These are phyloP conservation scores for Nitzschia sp. DNA, from an alignment of 108 stramenopile species.

Conservation along the genomic window DNA sequence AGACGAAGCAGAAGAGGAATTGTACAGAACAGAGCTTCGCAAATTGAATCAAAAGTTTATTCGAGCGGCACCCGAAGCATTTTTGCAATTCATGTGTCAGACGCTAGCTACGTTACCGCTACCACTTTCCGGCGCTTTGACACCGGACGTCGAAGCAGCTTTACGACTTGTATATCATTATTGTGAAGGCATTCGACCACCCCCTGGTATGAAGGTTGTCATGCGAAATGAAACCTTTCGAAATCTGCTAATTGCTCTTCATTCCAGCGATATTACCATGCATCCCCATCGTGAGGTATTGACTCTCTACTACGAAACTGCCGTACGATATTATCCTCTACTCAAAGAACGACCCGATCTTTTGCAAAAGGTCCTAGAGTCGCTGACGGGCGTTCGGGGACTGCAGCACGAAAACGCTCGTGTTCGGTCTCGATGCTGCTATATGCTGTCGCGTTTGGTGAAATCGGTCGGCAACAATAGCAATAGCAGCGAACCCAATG, in stretches of 20 bases:
- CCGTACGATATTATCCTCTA: conserved; percentile 63
- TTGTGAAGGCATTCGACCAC: conserved; percentile 73
- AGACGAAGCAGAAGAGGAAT: conserved; percentile 72
- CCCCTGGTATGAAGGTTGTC: conserved; percentile 69
- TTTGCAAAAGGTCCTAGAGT: conserved; percentile 51
- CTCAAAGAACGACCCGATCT: conserved; percentile 53
- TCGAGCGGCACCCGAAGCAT: conserved; percentile 42
- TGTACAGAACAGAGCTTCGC: conserved; percentile 62
- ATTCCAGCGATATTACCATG: conserved; percentile 55
- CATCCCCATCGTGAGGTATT: conserved; percentile 69
- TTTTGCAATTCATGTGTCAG: conserved; percentile 54
- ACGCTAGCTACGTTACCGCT: conserved; percentile 35
- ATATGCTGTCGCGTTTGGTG: conserved; percentile 59
- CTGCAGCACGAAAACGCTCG: conserved; percentile 57
- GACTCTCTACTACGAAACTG: conserved; percentile 65
- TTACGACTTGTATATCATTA: conserved; percentile 71
- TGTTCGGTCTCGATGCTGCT: conserved; percentile 66
- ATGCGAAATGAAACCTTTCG: conserved; percentile 61
- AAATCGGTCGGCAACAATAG: conserved; percentile 45
- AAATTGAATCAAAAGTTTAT: conserved; percentile 68
- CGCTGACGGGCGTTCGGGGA: conserved; percentile 58
- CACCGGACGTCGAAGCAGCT: conserved; percentile 59
- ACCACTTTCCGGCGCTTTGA: conserved; percentile 43
- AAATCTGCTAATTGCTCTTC: conserved; percentile 55
- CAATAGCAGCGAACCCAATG: conserved; percentile 2